Conservation (phyloP, 2,329 filamentous ascomycete species). For the Aureobasidium leucospermi region DNA sequence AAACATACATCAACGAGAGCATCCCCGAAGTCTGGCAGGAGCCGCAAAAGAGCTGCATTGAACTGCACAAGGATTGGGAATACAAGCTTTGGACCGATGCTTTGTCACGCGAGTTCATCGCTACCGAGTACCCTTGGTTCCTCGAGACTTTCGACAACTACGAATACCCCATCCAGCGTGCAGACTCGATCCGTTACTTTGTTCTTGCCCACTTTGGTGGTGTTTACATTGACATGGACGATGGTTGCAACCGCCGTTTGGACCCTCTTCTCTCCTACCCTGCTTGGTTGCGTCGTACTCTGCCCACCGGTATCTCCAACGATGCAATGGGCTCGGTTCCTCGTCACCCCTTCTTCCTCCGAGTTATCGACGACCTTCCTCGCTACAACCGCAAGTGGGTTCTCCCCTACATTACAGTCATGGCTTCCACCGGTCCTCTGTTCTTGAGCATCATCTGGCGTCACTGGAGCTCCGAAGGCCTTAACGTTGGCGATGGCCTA, state of each 20-base stretch:
- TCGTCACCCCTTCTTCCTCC: conserved; percentile 66
- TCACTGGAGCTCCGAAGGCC: conserved; percentile 56
- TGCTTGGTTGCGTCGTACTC: conserved; percentile 63
- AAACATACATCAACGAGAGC: conserved; percentile 65
- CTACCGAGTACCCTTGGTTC: conserved; percentile 66
- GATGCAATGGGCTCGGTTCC: conserved; percentile 70
- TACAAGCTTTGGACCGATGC: conserved; percentile 79
- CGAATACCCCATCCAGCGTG: conserved; percentile 60
- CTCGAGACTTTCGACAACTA: conserved; percentile 64
- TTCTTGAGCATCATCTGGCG: conserved; percentile 72
- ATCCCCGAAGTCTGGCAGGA: conserved; percentile 60
- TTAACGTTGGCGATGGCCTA: conserved; percentile 32
- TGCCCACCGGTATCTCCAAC: conserved; percentile 73
- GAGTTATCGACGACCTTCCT: conserved; percentile 60
- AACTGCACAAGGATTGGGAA: conserved; percentile 63
- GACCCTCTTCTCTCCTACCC: conserved; percentile 63
- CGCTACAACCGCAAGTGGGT: conserved; percentile 63
- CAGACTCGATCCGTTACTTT: conserved; percentile 73
- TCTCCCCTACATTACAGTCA: conserved; percentile 67
- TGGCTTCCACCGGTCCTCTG: conserved; percentile 69
- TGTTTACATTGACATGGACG: conserved; percentile 74
- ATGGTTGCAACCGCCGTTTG: conserved; percentile 58
- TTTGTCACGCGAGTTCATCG: conserved; percentile 63
- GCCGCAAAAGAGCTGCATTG: conserved; percentile 59
- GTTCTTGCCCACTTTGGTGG: conserved; percentile 69